Conservation (phyloP, 73 alveolate species). For the Tetrahymena borealis region DNA sequence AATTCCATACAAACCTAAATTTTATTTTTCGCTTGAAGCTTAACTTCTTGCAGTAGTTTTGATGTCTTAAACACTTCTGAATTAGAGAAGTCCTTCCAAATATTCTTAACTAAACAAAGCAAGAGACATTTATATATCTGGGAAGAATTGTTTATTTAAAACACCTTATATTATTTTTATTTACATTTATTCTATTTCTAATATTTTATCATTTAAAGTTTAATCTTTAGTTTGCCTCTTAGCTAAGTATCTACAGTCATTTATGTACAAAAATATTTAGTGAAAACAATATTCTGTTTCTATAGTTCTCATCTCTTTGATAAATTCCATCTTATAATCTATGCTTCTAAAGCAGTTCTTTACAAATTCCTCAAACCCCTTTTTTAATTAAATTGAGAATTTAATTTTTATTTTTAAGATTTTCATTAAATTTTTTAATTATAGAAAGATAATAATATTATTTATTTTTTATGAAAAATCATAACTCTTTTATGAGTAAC, state of each 20-base stretch:
- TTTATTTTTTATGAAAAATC: too few relatives aligned
- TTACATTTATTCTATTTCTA: neutral
- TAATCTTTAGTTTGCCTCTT: neutral
- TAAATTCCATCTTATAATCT: neutral
- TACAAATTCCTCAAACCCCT: neutral
- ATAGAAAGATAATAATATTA: too few relatives aligned
- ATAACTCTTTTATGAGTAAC: too few relatives aligned
- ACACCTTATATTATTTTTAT: neutral
- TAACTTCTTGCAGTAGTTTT: neutral
- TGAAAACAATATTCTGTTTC: neutral
- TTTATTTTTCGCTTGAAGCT: neutral
- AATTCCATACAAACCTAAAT: neutral
- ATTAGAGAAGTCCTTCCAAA: neutral
- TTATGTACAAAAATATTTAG: neutral
- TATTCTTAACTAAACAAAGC: neutral
- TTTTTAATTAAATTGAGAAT: neutral
- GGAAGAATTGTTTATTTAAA: neutral
- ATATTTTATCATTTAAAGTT: neutral
- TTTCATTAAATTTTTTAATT: neutral
- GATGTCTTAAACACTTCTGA: neutral
- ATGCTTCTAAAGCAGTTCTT: neutral
- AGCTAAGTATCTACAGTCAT: neutral
- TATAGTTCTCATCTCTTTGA: neutral
- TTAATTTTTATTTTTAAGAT: too few relatives aligned
- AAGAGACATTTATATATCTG: neutral